Evolutionary conservation across 192 early-diverging fungal genomes (phyloP).

Genomic region (Obelidium mucronatum): DNA sequence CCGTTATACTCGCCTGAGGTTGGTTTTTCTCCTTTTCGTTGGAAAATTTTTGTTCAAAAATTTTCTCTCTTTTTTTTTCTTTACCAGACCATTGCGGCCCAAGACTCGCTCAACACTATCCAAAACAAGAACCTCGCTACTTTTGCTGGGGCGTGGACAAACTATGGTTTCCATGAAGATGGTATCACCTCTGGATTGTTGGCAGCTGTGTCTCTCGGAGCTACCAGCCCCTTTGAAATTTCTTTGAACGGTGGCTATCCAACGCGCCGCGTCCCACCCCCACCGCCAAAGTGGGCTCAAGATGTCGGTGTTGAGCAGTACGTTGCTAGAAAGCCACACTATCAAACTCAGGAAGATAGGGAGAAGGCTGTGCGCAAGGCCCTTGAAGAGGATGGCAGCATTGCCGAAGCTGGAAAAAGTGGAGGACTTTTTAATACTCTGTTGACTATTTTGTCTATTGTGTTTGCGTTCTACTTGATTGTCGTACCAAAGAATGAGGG

Average conservation of each 20-base stretch:
- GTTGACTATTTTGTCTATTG: too few species aligned
- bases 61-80: not conserved
- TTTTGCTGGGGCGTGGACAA: slow-evolving; percentile 70
- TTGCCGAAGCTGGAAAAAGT: too few species aligned
- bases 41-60: too few species aligned
- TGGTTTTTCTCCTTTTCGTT: not conserved
- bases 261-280: slow-evolving; percentile 39
- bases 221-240: slow-evolving; percentile 56
- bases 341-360: too few species aligned
- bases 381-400: not conserved
- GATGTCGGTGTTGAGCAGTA: slow-evolving; percentile 38
- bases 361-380: not conserved
- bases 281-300: slow-evolving; percentile 36
- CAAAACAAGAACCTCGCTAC: slow-evolving; percentile 56
- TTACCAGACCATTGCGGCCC: slow-evolving; percentile 55
- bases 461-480: too few species aligned
- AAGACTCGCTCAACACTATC: slow-evolving; percentile 50
- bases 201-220: slow-evolving; percentile 61
- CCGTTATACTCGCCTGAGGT: slow-evolving; percentile 53
- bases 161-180: slow-evolving; percentile 75
- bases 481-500: too few species aligned
- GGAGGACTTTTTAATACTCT: too few species aligned
- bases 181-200: slow-evolving; percentile 65
- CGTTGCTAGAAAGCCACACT: slow-evolving; percentile 7
- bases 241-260: slow-evolving; percentile 59